Evolutionary conservation across 2,329 filamentous ascomycete species (phyloP).

Genomic region (Penicillium sclerotigenum): DNA sequence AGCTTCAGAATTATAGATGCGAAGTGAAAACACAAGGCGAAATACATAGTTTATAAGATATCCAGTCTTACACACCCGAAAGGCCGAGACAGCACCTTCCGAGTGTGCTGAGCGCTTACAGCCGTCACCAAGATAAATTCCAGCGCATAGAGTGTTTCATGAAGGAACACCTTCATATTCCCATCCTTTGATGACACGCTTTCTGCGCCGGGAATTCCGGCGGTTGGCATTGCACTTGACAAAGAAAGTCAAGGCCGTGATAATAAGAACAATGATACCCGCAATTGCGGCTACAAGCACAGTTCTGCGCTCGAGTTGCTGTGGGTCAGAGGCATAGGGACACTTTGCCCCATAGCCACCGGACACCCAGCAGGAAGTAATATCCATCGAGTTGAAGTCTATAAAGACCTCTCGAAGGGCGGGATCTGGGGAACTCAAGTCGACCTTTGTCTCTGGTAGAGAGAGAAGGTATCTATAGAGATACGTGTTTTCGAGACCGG

Average conservation of each 20-base stretch:
- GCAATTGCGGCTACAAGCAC: conserved; percentile 62
- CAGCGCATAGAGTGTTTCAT: conserved; percentile 13
- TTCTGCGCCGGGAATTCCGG: conserved; percentile 50
- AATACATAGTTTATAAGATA: not conserved
- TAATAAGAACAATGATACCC: conserved; percentile 59
- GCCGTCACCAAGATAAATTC: not conserved
- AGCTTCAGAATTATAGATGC: not conserved
- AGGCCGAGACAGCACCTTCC: not conserved
- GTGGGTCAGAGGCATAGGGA: conserved; percentile 52
- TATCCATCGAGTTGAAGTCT: conserved; percentile 59
- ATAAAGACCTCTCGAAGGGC: conserved; percentile 50
- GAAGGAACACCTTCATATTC: conserved; percentile 67
- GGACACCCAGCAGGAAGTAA: conserved; percentile 59
- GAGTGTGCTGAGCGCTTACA: not conserved
- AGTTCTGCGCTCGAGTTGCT: conserved; percentile 44
- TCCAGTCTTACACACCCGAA: not conserved
- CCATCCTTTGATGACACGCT: conserved; percentile 55
- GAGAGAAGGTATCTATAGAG: conserved; percentile 46
- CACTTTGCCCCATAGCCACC: conserved; percentile 56
- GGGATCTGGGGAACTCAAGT: conserved; percentile 27
- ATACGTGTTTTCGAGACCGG: conserved; percentile 62
- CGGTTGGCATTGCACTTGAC: conserved; percentile 64
- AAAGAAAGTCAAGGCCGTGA: conserved; percentile 60
- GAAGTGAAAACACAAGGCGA: not conserved
- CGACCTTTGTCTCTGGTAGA: conserved; percentile 26